Conservation (phyloP, 345 rosid species). For the Aethionema arabicum region DNA sequence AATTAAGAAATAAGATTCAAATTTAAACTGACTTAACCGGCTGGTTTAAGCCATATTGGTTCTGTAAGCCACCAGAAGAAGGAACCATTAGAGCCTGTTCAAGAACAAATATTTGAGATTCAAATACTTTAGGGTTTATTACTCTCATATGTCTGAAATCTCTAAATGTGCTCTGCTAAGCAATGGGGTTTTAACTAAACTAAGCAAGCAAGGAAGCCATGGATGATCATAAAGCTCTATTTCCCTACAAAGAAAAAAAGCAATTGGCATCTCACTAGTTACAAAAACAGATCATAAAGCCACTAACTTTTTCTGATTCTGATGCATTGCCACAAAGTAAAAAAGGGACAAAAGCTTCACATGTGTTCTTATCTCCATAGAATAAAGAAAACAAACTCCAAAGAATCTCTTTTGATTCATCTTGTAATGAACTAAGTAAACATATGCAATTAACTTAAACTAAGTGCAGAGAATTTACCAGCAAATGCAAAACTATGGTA, state of each 20-base stretch:
- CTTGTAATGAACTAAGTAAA: no score
- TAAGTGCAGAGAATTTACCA: conserved; percentile 8
- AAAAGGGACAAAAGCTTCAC: neutral
- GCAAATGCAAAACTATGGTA: neutral
- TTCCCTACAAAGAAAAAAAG: no score
- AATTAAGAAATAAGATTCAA: neutral
- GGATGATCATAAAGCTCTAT: no score
- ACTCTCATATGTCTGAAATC: neutral
- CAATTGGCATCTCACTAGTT: neutral
- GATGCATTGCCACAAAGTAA: neutral
- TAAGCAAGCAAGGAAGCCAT: no score
- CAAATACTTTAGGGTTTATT: neutral
- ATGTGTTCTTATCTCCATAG: neutral
- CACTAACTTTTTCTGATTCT: neutral
- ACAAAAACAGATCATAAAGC: conserved; percentile 5
- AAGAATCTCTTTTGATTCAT: no score
- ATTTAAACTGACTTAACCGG: no score
- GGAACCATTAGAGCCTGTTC: no score
- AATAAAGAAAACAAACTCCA: conserved; percentile 1
- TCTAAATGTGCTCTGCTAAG: neutral
- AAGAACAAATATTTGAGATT: conserved; percentile 2
- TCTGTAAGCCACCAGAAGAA: no score
- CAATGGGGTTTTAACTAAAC: no score
- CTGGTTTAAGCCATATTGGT: no score
- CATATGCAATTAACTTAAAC: no score